A percentile compares a stretch with the other conserved stretches of the same genome.
These are phyloP conservation scores for Tolypocladium cylindrosporum DNA, from an alignment of 2,329 filamentous ascomycete genomes.

Conservation along the genomic window DNA sequence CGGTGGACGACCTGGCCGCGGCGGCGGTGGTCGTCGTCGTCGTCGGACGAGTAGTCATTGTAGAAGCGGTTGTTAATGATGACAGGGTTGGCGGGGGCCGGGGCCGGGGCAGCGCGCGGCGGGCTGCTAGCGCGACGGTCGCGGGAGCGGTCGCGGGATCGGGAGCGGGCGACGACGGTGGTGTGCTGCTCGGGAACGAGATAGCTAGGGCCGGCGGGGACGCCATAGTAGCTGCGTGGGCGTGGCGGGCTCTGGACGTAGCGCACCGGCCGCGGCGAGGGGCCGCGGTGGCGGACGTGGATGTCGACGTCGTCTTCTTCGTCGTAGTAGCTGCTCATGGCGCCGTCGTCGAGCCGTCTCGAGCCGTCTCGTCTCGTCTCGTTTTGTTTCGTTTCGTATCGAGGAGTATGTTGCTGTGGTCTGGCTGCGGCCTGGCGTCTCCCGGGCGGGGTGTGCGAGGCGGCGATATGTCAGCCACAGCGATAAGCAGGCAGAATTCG, in stretches of 20 bases:
- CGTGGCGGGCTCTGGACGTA: conserved; percentile 34
- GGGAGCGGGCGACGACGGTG: conserved; percentile 30
- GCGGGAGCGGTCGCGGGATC: conserved; percentile 31
- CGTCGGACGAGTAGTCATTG: conserved; percentile 37
- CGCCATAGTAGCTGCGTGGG: conserved; percentile 29
- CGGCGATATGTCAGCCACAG: not conserved
- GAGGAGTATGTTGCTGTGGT: not conserved
- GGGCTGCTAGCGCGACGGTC: conserved; percentile 33
- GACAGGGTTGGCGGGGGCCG: conserved; percentile 30
- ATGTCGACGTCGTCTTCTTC: conserved; percentile 48
- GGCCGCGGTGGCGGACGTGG: conserved; percentile 31
- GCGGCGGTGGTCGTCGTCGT: conserved; percentile 17
- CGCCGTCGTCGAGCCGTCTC: not conserved
- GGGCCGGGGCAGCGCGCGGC: conserved; percentile 15
- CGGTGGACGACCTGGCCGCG: conserved; percentile 15
- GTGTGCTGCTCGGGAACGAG: conserved; percentile 36
- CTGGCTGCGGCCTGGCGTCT: not conserved
- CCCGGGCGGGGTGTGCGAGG: not conserved
- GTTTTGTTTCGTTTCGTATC: not conserved
- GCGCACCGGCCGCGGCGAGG: conserved; percentile 30
- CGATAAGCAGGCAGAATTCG: not conserved
- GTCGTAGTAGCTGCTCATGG: conserved; percentile 28
- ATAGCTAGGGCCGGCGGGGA: conserved; percentile 27
- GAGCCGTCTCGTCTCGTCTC: not conserved
- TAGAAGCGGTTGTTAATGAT: conserved; percentile 50